phyloP scores from a whole-genome alignment of 805 yeast species.

The Sungouiella thailandica region DNA sequence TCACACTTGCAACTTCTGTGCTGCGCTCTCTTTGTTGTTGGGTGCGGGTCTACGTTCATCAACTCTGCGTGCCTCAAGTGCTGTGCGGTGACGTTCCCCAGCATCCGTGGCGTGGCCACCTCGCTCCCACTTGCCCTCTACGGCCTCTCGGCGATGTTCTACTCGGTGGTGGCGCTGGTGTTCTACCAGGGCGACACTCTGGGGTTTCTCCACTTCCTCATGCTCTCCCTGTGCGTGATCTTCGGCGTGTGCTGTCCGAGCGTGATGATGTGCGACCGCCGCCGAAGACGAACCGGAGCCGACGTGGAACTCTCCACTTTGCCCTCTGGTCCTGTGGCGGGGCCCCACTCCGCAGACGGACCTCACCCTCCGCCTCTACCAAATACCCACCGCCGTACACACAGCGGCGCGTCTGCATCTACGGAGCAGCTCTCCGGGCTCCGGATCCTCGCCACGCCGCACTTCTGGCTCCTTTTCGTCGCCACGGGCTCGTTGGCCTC shows the following conservation, averaged over 20 bases:
- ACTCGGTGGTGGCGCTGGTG: conserved; percentile 49
- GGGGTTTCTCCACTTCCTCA: conserved; percentile 45
- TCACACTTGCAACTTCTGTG: conserved; percentile 41
- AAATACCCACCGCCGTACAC: too few relatives aligned
- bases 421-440: conserved; percentile 14
- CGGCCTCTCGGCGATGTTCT: conserved; percentile 69
- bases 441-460: conserved; percentile 17
- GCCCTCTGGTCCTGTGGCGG: conserved; percentile 1
- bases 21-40: conserved; percentile 49
- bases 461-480: conserved; percentile 36
- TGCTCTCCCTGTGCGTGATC: conserved; percentile 37
- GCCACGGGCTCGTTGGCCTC: conserved; percentile 38
- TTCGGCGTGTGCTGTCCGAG: conserved; percentile 44
- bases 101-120: conserved; percentile 67
- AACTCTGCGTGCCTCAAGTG: conserved; percentile 66
- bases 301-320: conserved; percentile 8
- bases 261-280: conserved; percentile 36
- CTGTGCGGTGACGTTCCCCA: conserved; percentile 66
- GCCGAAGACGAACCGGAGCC: conserved; percentile 14
- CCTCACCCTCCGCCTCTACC: too few relatives aligned
- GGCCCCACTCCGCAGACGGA: conserved; percentile 3
- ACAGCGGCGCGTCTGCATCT: too few relatives aligned
- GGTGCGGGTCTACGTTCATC: conserved; percentile 64
- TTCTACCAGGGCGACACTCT: conserved; percentile 57
- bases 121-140: conserved; percentile 70